Percentiles rank a stretch among this genome's conserved stretches.
Evolutionary conservation across 2,329 filamentous ascomycete species (phyloP).

Genomic region (Chaetomium strumarium): DNA sequence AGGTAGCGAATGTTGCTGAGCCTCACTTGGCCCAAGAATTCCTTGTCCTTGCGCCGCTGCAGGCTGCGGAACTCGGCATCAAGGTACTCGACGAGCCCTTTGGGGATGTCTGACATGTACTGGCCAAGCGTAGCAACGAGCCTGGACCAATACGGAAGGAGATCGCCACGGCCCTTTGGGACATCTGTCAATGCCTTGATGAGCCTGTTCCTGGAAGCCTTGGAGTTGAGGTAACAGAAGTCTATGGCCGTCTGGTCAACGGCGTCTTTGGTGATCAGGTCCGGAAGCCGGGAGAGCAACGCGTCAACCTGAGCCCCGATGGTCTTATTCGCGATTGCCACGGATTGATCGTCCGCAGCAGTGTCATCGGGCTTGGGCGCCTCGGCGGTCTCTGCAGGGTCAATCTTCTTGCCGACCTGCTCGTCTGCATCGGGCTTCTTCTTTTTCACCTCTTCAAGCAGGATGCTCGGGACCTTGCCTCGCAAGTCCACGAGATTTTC

Average conservation of each 20-base stretch:
- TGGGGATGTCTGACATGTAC: slow-evolving; percentile 91
- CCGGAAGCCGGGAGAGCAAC: slow-evolving; percentile 78
- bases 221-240: slow-evolving; percentile 97
- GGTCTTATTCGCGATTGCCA: slow-evolving; percentile 93
- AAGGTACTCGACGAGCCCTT: slow-evolving; percentile 83
- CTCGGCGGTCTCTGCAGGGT: slow-evolving; percentile 46
- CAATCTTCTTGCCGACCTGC: slow-evolving; percentile 68
- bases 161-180: slow-evolving; percentile 85
- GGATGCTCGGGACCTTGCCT: slow-evolving; percentile 87
- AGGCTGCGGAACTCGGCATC: slow-evolving; percentile 96
- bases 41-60: slow-evolving; percentile 94
- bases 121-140: slow-evolving; percentile 88
- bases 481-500: slow-evolving; percentile 94
- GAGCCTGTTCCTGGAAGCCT: slow-evolving; percentile 89
- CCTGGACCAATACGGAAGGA: slow-evolving; percentile 86
- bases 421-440: slow-evolving; percentile 82
- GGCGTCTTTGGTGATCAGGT: slow-evolving; percentile 83
- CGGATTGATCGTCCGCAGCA: slow-evolving; percentile 75
- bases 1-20: slow-evolving; percentile 96
- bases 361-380: slow-evolving; percentile 45
- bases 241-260: slow-evolving; percentile 92
- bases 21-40: slow-evolving; percentile 90
- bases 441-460: slow-evolving; percentile 92
- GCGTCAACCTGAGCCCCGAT: slow-evolving; percentile 96
- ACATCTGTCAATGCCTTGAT: slow-evolving; percentile 92